Conservation (phyloP, 2,329 filamentous ascomycete species). For the Hypoxylon sp. region DNA sequence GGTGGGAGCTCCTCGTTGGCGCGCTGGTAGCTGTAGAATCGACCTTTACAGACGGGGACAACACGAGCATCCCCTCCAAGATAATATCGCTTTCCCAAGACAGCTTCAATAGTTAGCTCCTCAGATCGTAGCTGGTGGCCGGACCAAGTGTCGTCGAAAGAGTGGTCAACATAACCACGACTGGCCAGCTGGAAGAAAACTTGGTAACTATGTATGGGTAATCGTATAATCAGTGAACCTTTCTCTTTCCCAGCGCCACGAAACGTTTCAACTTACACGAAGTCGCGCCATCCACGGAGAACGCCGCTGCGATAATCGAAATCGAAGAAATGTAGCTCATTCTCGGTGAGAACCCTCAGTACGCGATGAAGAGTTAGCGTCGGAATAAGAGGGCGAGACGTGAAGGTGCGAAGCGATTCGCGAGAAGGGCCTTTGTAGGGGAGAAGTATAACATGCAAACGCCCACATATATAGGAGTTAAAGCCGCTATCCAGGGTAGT, state of each 20-base stretch:
- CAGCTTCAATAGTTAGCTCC: background rate
- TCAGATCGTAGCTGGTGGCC: background rate
- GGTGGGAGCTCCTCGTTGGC: background rate
- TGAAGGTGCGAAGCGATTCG: background rate
- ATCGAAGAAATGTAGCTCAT: background rate
- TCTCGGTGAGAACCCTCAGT: background rate
- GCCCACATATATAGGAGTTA: background rate
- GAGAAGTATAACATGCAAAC: background rate
- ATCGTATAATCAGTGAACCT: background rate
- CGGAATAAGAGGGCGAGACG: background rate
- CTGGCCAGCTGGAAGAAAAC: background rate
- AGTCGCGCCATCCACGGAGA: slow-evolving; percentile 6
- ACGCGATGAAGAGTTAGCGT: background rate
- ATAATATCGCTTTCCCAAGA: background rate
- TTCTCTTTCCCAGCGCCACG: background rate
- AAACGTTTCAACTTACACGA: slow-evolving; percentile 10
- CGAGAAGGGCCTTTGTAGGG: background rate
- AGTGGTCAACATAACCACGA: background rate
- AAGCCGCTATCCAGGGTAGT: background rate
- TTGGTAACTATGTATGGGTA: slow-evolving; percentile 4
- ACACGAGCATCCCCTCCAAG: too few species aligned
- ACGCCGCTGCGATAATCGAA: background rate
- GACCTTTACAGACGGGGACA: slow-evolving; percentile 1
- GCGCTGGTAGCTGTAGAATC: background rate
- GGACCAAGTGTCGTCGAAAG: background rate